Evolutionary conservation across 2,329 filamentous ascomycete species (phyloP).

Genomic region (Nothopassalora personata): DNA sequence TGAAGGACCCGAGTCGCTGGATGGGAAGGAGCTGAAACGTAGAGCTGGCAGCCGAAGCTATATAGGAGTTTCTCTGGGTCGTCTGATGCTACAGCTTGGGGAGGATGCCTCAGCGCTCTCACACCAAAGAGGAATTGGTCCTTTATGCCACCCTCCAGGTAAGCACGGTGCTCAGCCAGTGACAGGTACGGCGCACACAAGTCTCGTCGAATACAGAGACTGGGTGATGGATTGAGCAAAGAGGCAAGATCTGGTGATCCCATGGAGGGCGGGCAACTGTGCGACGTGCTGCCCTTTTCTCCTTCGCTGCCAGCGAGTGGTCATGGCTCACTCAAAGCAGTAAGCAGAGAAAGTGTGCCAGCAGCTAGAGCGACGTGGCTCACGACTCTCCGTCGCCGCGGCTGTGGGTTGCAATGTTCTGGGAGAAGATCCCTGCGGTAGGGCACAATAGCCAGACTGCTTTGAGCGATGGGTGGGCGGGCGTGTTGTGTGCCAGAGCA

Average conservation of each 20-base stretch:
- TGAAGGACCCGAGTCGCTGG: slow-evolving; percentile 13
- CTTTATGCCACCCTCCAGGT: slow-evolving; percentile 24
- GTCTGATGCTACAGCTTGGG: slow-evolving; percentile 14
- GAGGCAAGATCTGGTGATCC: slow-evolving; percentile 34
- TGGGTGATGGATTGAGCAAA: slow-evolving; percentile 29
- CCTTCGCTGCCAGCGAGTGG: slow-evolving; percentile 24
- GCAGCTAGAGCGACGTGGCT: slow-evolving; percentile 37
- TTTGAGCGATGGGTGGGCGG: slow-evolving; percentile 24
- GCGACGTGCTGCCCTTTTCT: slow-evolving; percentile 29
- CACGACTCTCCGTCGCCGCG: slow-evolving; percentile 38
- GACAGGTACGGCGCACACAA: slow-evolving; percentile 31
- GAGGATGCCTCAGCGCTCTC: slow-evolving; percentile 17
- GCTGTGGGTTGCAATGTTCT: slow-evolving; percentile 38
- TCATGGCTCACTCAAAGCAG: slow-evolving; percentile 28
- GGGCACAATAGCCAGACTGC: slow-evolving; percentile 23
- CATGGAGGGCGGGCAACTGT: slow-evolving; percentile 28
- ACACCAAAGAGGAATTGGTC: slow-evolving; percentile 18
- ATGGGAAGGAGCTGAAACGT: slow-evolving; percentile 20
- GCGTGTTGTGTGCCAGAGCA: slow-evolving; percentile 16
- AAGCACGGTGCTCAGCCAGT: slow-evolving; percentile 27
- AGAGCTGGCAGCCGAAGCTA: slow-evolving; percentile 20
- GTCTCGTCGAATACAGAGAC: slow-evolving; percentile 28
- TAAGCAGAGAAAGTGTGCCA: slow-evolving; percentile 33
- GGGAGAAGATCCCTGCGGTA: slow-evolving; percentile 37
- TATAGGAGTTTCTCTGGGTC: slow-evolving; percentile 18